Evolutionary conservation across 202 grass and related monocot genomes (phyloP).

Genomic region (Schoenoplectus tabernaemontani): DNA sequence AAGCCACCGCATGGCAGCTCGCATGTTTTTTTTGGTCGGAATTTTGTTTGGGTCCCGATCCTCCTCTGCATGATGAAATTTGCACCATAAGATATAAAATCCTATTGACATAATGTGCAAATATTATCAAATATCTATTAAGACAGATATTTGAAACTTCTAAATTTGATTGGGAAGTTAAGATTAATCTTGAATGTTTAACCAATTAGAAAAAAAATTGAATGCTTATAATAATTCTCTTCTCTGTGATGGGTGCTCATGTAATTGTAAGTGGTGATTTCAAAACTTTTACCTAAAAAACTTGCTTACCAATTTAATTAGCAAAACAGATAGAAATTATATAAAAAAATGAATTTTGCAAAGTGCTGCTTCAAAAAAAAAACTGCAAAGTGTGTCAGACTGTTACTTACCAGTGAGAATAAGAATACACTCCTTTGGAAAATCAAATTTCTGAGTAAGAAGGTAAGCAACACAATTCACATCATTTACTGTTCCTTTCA

Average conservation of each 20-base stretch:
- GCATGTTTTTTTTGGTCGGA: conserved; percentile 56
- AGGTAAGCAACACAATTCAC: conserved; percentile 51
- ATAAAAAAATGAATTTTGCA: no score
- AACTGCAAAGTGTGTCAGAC: neutral
- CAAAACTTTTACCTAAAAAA: neutral
- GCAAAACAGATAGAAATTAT: neutral
- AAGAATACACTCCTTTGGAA: conserved; percentile 42
- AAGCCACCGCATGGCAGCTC: conserved; percentile 65
- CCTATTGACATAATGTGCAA: neutral
- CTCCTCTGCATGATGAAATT: conserved; percentile 29
- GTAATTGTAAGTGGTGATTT: neutral
- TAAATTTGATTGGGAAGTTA: neutral
- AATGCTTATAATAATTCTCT: neutral
- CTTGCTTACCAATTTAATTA: neutral
- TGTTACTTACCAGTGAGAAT: conserved; percentile 50
- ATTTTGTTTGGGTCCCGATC: conserved; percentile 25
- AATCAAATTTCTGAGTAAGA: conserved; percentile 45
- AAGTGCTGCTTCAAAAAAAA: no score
- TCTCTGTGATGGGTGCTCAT: neutral
- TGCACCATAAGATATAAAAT: neutral
- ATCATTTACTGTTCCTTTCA: conserved; percentile 72
- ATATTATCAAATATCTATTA: neutral
- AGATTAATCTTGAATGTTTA: neutral
- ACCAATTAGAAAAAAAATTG: neutral
- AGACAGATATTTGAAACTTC: neutral